phyloP scores from a whole-genome alignment of 306 rosid genomes.

The Chamaecrista fasciculata region DNA sequence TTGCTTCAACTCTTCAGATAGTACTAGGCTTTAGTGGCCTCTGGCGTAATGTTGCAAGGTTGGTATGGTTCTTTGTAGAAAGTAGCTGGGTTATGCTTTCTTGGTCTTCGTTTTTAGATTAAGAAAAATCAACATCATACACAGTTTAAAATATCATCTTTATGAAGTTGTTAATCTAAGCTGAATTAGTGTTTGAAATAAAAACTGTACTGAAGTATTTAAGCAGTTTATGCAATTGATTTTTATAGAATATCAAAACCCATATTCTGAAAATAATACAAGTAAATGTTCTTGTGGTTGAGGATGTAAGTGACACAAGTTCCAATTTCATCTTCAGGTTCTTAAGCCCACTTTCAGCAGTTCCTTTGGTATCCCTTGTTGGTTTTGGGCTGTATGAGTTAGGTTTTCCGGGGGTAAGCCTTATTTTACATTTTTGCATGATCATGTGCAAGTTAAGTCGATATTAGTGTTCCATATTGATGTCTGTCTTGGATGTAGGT shows the following conservation, averaged over 20 bases:
- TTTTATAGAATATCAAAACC: conserved; percentile 9
- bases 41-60: conserved; percentile 98
- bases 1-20: conserved; percentile 98
- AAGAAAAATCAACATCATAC: too few species aligned
- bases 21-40: conserved; percentile 99
- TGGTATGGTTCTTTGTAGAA: conserved; percentile 28
- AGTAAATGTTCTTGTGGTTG: conserved; percentile 14
- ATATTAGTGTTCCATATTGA: conserved; percentile 21
- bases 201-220: background rate
- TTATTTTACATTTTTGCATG: conserved; percentile 21
- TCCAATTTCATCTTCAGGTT: conserved; percentile 57
- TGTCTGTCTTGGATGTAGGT: conserved; percentile 57
- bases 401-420: conserved; percentile 94
- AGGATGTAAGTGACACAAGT: conserved; percentile 13
- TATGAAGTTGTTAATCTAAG: conserved; percentile 14
- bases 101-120: too few species aligned
- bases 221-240: conserved; percentile 12
- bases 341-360: conserved; percentile 87
- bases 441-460: background rate
- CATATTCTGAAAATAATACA: background rate
- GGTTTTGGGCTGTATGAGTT: conserved; percentile 95
- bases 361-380: conserved; percentile 80
- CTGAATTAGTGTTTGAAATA: conserved; percentile 20
- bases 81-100: conserved; percentile 14
- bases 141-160: too few species aligned